Base-by-base conservation (phyloP, 140 eudicot species). In the Cichorium intybus region DNA sequence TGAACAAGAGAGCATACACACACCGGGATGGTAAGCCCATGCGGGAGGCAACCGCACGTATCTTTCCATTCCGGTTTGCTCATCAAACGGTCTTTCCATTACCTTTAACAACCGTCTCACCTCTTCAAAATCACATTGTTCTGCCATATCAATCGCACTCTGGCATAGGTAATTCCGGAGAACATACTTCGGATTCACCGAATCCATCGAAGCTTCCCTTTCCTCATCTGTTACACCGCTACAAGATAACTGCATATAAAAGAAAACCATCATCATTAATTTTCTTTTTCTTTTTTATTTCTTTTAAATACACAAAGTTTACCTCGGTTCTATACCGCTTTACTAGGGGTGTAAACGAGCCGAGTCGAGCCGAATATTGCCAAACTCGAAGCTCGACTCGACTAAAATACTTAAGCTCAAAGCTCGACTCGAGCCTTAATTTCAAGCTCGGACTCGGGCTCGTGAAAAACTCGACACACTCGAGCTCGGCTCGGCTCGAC, bases 21-120 rank as follows among this genome's bases (percentile, higher is more conserved):
- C 97, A 34, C 96, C 97, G 0, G 97, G 97, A 57, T 96, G 85
- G 48, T 90, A 90, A 21, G 97, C 97, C 97, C 96, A 90, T 0
- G 97, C 96, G 2, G 96, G 97, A 23, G 97, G 97, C 74, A 90
- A 66, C 14, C 96, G 95, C 3, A 90, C 95, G 49, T 90, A 90
- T 59, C 68, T 87, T 65, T 90, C 95, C 96, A 87, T 87, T 26
- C 90, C 95, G 0, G 97, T 96, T 80, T 90, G 96, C 37, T 90
- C 97, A 37, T 90, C 96, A 41, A 52, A 90, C 5, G 97, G 97
- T 7, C 71, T 72, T 51, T 82, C 78, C 90, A 90, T 82, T n/a
- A 90, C 96, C 67, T 87, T 90, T 9, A 90, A 66, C 18, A 90
- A 77, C 24, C 82, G 47, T 3, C 88, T 83, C 49, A 90, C 90